A percentile compares a stretch with the other conserved stretches of the same genome.
Evolutionary conservation across 257 asterid species (phyloP).

Genomic region (Fraxinus americana): DNA sequence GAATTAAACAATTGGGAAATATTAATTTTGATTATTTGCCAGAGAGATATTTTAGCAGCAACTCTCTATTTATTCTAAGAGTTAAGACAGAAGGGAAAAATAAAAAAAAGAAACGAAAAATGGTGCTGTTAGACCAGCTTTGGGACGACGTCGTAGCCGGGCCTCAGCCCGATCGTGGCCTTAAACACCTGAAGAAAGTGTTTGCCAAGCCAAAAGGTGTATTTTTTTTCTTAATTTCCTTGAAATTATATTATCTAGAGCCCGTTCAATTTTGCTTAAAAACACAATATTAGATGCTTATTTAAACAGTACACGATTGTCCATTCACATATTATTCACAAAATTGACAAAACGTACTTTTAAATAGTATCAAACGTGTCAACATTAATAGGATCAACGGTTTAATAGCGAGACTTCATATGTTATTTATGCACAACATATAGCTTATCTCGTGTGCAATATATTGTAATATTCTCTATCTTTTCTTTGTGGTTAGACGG

Average conservation of each 20-base stretch:
- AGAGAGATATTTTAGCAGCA: constrained; percentile 38
- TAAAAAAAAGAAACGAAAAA: constrained; percentile 14
- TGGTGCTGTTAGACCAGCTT: constrained; percentile 82
- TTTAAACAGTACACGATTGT: background rate
- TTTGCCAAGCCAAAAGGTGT: constrained; percentile 52
- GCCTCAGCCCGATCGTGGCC: constrained; percentile 85
- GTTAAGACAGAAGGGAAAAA: background rate
- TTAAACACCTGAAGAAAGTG: constrained; percentile 67
- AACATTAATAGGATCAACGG: no score
- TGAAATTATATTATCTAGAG: background rate
- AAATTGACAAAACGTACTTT: no score
- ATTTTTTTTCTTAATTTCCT: background rate
- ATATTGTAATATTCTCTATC: background rate
- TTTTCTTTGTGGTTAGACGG: background rate
- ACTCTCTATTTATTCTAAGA: constrained; percentile 30
- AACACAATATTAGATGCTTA: background rate
- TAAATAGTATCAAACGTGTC: no score
- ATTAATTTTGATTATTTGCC: background rate
- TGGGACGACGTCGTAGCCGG: constrained; percentile 97
- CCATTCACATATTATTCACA: no score
- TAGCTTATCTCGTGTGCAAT: background rate
- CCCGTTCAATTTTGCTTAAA: no score
- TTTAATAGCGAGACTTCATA: no score
- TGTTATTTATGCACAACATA: background rate
- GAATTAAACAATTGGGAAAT: constrained; percentile 9